These are phyloP conservation scores for Tylopilus subfusipes DNA, from an alignment of 768 basidiomycete species.

Conservation along the genomic window DNA sequence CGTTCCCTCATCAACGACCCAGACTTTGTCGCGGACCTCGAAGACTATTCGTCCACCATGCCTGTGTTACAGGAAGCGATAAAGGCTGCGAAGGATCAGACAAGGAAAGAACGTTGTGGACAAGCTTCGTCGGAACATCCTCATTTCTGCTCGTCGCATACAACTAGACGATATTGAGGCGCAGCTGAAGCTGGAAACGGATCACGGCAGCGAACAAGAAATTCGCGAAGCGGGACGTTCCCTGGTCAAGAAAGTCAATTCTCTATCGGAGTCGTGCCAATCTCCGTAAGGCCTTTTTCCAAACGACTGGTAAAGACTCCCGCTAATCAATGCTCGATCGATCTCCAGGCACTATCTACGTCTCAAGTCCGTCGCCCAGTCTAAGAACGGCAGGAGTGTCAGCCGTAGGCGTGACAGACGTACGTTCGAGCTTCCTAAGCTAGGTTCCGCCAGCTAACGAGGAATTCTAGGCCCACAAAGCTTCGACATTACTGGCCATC, in stretches of 20 bases:
- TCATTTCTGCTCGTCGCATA: constrained; percentile 6
- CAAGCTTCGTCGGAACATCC: constrained; percentile 16
- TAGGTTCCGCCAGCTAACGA: background rate
- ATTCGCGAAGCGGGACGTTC: constrained; percentile 12
- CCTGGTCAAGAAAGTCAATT: constrained; percentile 19
- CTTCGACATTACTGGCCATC: constrained; percentile 17
- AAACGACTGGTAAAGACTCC: background rate
- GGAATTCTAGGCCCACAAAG: constrained; percentile 6
- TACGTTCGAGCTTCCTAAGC: background rate
- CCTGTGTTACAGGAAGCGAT: constrained; percentile 19
- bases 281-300: constrained; percentile 13
- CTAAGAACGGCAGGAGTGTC: background rate
- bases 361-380: constrained; percentile 6
- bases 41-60: constrained; percentile 4
- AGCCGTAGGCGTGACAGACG: background rate
- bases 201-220: constrained; percentile 11
- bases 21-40: constrained; percentile 25
- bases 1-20: constrained; percentile 18
- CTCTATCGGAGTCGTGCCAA: constrained; percentile 13
- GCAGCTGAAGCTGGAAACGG: constrained; percentile 15
- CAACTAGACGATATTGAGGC: constrained; percentile 15
- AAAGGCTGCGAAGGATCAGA: constrained; percentile 11
- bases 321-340: background rate
- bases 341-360: constrained; percentile 13
- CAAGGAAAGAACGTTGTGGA: constrained; percentile 15